Conservation (phyloP, 352 stramenopile genomes). For the Globisporangium yorkense region DNA sequence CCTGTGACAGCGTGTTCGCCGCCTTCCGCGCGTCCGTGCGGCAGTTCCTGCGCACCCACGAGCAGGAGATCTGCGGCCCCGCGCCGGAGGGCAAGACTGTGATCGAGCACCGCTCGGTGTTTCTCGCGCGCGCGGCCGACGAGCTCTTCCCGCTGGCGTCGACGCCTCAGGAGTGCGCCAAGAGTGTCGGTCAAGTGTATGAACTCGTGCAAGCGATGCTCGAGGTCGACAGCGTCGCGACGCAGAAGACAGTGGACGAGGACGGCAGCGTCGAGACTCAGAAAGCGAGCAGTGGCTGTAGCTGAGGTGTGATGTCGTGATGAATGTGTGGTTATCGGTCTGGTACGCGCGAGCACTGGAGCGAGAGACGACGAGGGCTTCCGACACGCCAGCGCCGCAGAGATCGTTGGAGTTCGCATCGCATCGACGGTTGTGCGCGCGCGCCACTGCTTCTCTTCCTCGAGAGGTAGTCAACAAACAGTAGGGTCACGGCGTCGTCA, state of each 20-base stretch:
- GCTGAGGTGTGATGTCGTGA: too few species aligned
- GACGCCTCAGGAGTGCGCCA: slow-evolving; percentile 6
- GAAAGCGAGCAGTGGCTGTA: too few species aligned
- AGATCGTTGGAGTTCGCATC: too few species aligned
- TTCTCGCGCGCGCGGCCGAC: slow-evolving; percentile 8
- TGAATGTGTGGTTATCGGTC: too few species aligned
- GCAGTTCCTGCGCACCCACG: slow-evolving; percentile 9
- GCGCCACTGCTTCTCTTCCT: not conserved
- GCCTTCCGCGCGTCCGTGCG: slow-evolving; percentile 5
- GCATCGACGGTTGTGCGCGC: too few species aligned
- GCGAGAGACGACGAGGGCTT: too few species aligned
- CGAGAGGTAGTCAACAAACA: not conserved
- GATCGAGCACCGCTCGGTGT: slow-evolving; percentile 16
- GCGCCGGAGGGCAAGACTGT: slow-evolving; percentile 6
- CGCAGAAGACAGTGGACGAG: not conserved
- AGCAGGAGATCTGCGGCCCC: not conserved
- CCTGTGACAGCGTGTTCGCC: slow-evolving; percentile 9
- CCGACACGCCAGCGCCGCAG: too few species aligned
- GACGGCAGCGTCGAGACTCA: too few species aligned
- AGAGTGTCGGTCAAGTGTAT: slow-evolving; percentile 5
- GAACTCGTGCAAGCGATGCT: slow-evolving; percentile 2
- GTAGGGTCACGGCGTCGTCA: not conserved
- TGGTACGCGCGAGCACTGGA: too few species aligned
- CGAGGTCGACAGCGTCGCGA: not conserved
- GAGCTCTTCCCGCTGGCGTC: slow-evolving; percentile 5